These are phyloP conservation scores for Brassica nigra DNA, from an alignment of 345 rosid species.

Conservation along the genomic window DNA sequence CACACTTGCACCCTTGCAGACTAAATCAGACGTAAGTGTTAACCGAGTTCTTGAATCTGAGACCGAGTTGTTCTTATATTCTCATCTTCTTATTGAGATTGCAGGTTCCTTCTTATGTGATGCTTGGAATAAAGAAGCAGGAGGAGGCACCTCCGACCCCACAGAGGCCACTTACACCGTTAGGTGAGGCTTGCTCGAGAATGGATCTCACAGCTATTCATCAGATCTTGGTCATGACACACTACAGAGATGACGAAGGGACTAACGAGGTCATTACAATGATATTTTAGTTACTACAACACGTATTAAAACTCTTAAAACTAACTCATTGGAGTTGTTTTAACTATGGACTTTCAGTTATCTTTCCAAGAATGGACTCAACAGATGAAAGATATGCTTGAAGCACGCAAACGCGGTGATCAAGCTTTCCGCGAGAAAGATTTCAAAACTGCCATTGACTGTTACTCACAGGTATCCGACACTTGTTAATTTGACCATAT, in stretches of 20 bases:
- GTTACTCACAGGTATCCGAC: slow-evolving; percentile 80
- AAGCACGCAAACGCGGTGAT: slow-evolving; percentile 92
- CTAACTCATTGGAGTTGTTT: neutral
- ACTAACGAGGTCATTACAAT: slow-evolving; percentile 65
- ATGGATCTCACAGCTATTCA: slow-evolving; percentile 97
- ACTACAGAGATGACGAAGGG: slow-evolving; percentile 96
- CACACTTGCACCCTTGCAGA: slow-evolving; percentile 73
- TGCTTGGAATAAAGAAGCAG: slow-evolving; percentile 78
- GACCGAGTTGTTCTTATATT: slow-evolving; percentile 14
- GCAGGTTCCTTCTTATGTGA: slow-evolving; percentile 87
- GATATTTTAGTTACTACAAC: neutral
- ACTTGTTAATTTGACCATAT: neutral
- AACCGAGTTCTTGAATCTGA: neutral
- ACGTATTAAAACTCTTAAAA: neutral
- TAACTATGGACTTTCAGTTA: slow-evolving; percentile 49
- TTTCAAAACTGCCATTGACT: slow-evolving; percentile 84
- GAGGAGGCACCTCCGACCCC: slow-evolving; percentile 80
- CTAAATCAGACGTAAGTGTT: slow-evolving; percentile 77
- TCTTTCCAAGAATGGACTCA: slow-evolving; percentile 99
- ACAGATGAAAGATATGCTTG: slow-evolving; percentile 95
- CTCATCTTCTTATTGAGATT: slow-evolving; percentile 8
- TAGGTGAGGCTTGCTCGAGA: slow-evolving; percentile 97
- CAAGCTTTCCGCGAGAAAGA: slow-evolving; percentile 92
- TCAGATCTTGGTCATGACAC: slow-evolving; percentile 78
- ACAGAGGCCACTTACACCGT: slow-evolving; percentile 72